Base-by-base conservation (phyloP, 371 early-diverging fungal species). In the Rhizopus stolonifer region DNA sequence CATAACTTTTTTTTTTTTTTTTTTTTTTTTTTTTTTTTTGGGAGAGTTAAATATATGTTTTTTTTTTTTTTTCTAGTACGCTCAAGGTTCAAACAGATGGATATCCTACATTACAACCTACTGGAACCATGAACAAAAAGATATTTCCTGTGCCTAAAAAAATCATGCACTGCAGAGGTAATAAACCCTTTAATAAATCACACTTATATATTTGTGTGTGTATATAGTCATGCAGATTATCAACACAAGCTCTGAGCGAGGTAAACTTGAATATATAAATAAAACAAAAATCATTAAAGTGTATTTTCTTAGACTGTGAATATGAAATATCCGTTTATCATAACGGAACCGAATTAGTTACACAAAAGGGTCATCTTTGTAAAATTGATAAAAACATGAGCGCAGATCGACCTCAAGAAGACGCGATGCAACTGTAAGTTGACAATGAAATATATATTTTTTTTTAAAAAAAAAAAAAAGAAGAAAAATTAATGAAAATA, bases 191-290 rank as follows among this genome's bases (percentile, higher is more conserved):
- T 6, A 29, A 9, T 29, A 1, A 0, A 29, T 6, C 11, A 11
- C 2, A 33, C 8, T 15, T 40, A 22, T 34, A 15, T 4, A 24
- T 14, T 15, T 22, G 14, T 19, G n/a, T 36, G 36, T n/a, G n/a
- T n/a, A n/a, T 22, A 34, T 36, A 61, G 61, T 61, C 11, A 61
- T 56, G 61, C 61, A 61, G 23, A 61, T 61, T 8, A 48, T 61
- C 31, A 61, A 61, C 39, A 29, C 36, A 18, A 56, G 43, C 18
- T 61, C 61, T 7, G 52, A 48, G 23, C 50, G 61, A 40, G 61
- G 61, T 61, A 47, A 24, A 8, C n/a, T n/a, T n/a, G n/a, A n/a
- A n/a, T n/a, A n/a, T n/a, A n/a, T n/a, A n/a, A n/a, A n/a, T n/a
- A n/a, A n/a, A n/a, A n/a, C n/a, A n/a, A n/a, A n/a, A n/a, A n/a